phyloP scores from a whole-genome alignment of 371 early-diverging fungal genomes.

The Mucor racemosus region DNA sequence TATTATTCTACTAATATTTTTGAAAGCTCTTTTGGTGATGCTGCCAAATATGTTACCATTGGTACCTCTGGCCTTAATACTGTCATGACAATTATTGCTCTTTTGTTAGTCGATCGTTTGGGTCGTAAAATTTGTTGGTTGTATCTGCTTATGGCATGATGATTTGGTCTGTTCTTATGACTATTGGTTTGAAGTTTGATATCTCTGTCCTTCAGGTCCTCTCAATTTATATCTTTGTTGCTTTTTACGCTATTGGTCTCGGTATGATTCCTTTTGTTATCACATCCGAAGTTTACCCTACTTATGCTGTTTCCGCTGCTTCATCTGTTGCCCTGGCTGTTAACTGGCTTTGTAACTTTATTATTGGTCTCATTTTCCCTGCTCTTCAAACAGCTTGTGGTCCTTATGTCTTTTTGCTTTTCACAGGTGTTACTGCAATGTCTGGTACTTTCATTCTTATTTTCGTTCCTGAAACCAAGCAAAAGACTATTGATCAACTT shows the following conservation, averaged over 20 bases:
- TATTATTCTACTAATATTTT: conserved; percentile 62
- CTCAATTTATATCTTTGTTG: conserved; percentile 77
- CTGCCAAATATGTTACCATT: conserved; percentile 47
- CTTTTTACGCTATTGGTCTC: conserved; percentile 82
- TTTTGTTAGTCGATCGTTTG: conserved; percentile 58
- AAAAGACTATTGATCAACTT: conserved; percentile 70
- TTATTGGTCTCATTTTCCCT: conserved; percentile 73
- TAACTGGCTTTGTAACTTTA: conserved; percentile 76
- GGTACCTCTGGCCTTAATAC: conserved; percentile 57
- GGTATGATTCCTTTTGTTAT: conserved; percentile 84
- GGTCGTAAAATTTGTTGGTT: conserved; percentile 70
- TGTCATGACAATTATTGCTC: conserved; percentile 53
- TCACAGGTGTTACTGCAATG: conserved; percentile 57
- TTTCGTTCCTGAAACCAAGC: conserved; percentile 85
- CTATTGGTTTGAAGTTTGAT: conserved; percentile 46
- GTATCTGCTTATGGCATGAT: conserved; percentile 57
- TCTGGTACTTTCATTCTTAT: conserved; percentile 61
- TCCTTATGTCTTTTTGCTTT: conserved; percentile 77
- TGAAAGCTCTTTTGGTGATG: conserved; percentile 36
- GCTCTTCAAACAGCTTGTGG: conserved; percentile 62
- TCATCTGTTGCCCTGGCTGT: conserved; percentile 63
- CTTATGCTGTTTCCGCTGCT: conserved; percentile 67
- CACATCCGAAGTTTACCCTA: conserved; percentile 71
- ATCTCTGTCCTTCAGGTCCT: conserved; percentile 65
- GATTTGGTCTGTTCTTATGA: conserved; percentile 43